Base-by-base conservation (phyloP, 352 stramenopile species). In the Phytopythium delawarense region DNA sequence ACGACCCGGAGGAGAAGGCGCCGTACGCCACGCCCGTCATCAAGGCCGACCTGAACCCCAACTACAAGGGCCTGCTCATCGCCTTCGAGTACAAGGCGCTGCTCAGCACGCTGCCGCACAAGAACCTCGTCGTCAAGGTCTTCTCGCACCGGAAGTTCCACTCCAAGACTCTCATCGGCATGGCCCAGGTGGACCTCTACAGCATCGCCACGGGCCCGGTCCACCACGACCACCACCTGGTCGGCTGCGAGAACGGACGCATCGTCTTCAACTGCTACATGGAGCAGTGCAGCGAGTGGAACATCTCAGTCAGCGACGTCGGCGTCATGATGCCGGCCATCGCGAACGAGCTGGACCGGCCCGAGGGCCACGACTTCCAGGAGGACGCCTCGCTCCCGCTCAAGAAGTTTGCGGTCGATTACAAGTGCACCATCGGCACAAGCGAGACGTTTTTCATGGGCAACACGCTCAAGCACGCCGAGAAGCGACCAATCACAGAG, bases 221-320 rank as follows among this genome's bases (percentile, higher is more conserved):
- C 46, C 87, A 96, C 62, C 87, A 96, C 60, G 87, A 96, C 40
- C 87, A 96, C 62, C 85, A 96, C 45, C 70, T 96, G 35, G 74
- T 87, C 37, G 87, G 87, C 8, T 96, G 87, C 54, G 84, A 93
- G 32, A 96, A 96, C 61, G 87, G 87, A 40, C 80, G 87, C 30
- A 83, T 96, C 30, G 87, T 96, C 51, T 96, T 96, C 69, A 96
- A 96, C 55, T 94, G 85, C 69, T 96, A 96, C 74, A 96, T 96
- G 87, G 87, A 96, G 59, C 87, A 96, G 62, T 96, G 87, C 67
- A 93, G 78, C 67, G 84, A 94, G 48, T 96, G 87, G 87, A 93
- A 92, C 57, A 96, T 96, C 60, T 91, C 80, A 0, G 85, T 96
- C 46, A 96, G 87, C 59, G 85, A 96, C 53, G 81, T 96, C 7